Evolutionary conservation across 2,329 filamentous ascomycete genomes (phyloP).

Genomic region (Trichoderma sp.): DNA sequence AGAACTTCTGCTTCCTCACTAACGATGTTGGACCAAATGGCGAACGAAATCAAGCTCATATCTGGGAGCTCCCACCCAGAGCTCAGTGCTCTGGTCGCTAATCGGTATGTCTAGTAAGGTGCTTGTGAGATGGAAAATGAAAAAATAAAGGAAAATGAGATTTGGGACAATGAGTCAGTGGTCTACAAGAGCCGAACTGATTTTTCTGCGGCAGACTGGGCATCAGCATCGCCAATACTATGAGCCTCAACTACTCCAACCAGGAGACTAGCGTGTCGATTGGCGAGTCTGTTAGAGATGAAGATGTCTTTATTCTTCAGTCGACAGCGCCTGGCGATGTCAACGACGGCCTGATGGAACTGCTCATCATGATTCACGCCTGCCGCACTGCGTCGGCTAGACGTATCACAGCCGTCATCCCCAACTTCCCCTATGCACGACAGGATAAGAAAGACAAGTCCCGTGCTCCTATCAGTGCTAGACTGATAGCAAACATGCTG

Average conservation of each 20-base stretch:
- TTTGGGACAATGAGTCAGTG: background rate
- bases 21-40: conserved; percentile 51
- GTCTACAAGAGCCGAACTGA: conserved; percentile 27
- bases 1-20: conserved; percentile 33
- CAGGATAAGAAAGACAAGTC: conserved; percentile 97
- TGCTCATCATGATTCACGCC: conserved; percentile 97
- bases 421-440: conserved; percentile 94
- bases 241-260: conserved; percentile 84
- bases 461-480: conserved; percentile 93
- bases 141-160: background rate
- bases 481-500: conserved; percentile 96
- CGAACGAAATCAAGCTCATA: conserved; percentile 58
- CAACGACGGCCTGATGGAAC: conserved; percentile 97
- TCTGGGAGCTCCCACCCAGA: conserved; percentile 55
- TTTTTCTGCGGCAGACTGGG: conserved; percentile 61
- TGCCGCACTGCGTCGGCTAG: conserved; percentile 73
- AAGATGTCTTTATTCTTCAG: conserved; percentile 98
- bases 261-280: conserved; percentile 90
- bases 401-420: conserved; percentile 92
- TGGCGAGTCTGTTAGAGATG: conserved; percentile 92
- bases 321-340: conserved; percentile 94
- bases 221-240: conserved; percentile 76
- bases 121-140: background rate
- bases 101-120: conserved; percentile 42
- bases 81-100: conserved; percentile 51